Evolutionary conservation across 1,139 yeast genomes (phyloP).

Genomic region (Pichia sp.): DNA sequence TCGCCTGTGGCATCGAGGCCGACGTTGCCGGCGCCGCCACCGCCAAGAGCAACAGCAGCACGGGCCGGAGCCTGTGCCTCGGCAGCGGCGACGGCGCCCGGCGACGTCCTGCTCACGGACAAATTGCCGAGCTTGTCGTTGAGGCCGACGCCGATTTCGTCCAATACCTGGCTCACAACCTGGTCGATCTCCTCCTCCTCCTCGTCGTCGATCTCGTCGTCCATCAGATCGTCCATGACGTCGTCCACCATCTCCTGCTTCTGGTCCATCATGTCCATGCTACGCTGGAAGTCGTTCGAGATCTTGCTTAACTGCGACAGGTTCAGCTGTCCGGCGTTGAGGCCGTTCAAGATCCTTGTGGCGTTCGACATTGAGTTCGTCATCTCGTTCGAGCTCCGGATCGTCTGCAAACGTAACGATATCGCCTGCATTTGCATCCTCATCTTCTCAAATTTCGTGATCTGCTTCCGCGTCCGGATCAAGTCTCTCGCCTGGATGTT

Average conservation of each 20-base stretch:
- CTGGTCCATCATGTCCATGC: constrained; percentile 96
- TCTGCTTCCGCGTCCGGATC: constrained; percentile 70
- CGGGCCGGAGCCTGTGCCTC: constrained; percentile 43
- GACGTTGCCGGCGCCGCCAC: constrained; percentile 35
- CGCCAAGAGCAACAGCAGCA: constrained; percentile 33
- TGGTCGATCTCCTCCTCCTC: constrained; percentile 91
- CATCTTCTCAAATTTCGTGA: constrained; percentile 89
- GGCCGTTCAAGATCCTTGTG: constrained; percentile 75
- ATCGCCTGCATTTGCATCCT: constrained; percentile 94
- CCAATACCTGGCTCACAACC: constrained; percentile 84
- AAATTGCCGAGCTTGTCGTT: constrained; percentile 57
- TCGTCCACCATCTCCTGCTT: constrained; percentile 99
- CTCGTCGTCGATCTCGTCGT: constrained; percentile 69
- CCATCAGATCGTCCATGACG: constrained; percentile 94
- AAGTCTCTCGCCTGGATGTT: constrained; percentile 94
- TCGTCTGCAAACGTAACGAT: constrained; percentile 81
- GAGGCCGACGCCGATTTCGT: constrained; percentile 91
- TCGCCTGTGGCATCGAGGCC: constrained; percentile 37
- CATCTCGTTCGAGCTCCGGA: constrained; percentile 93
- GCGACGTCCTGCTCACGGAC: not conserved
- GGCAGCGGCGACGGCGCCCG: constrained; percentile 30
- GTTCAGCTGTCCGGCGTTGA: constrained; percentile 80
- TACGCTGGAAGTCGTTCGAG: constrained; percentile 92
- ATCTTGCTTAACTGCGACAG: constrained; percentile 83
- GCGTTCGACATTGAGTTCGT: constrained; percentile 93